phyloP scores from a whole-genome alignment of 495 filamentous ascomycete genomes.

The Ascobolus immersus region DNA sequence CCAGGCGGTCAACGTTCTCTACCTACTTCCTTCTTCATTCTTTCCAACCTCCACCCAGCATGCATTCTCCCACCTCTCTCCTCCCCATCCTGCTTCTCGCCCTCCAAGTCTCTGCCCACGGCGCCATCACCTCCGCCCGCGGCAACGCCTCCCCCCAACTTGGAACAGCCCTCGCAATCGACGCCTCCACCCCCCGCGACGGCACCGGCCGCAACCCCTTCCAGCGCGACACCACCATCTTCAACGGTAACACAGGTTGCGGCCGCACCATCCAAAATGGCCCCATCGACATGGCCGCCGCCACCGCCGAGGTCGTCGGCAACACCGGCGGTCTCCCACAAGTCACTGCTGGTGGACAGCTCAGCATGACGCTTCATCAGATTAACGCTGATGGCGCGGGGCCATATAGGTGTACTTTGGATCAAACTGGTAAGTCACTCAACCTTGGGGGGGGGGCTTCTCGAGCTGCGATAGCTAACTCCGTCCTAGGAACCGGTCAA shows the following conservation, averaged over 20 bases:
- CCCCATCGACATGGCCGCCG: conserved; percentile 24
- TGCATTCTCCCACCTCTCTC: no score
- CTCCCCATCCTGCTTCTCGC: no score
- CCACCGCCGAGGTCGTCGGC: conserved; percentile 20
- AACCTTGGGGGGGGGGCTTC: conserved; percentile 15
- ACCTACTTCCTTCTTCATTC: no score
- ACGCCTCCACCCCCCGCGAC: conserved; percentile 25
- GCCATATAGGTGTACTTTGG: conserved; percentile 26
- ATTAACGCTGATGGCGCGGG: conserved; percentile 28
- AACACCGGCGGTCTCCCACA: conserved; percentile 24
- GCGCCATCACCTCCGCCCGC: conserved; percentile 23
- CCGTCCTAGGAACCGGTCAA: no score
- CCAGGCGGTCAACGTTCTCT: no score
- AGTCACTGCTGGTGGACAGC: conserved; percentile 21
- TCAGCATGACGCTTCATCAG: conserved; percentile 28
- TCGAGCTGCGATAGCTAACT: no score
- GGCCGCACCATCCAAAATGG: conserved; percentile 28
- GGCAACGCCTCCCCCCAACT: conserved; percentile 18
- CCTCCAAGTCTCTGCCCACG: no score
- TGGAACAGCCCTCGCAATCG: conserved; percentile 20
- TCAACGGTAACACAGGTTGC: conserved; percentile 15
- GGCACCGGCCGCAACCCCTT: conserved; percentile 27
- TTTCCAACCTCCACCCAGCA: no score
- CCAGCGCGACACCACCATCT: conserved; percentile 29
- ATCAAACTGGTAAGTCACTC: conserved; percentile 22